A percentile compares a stretch with the other conserved stretches of the same genome.
Conservation (phyloP, 768 basidiomycete genomes). For the Agrocybe praecox region DNA sequence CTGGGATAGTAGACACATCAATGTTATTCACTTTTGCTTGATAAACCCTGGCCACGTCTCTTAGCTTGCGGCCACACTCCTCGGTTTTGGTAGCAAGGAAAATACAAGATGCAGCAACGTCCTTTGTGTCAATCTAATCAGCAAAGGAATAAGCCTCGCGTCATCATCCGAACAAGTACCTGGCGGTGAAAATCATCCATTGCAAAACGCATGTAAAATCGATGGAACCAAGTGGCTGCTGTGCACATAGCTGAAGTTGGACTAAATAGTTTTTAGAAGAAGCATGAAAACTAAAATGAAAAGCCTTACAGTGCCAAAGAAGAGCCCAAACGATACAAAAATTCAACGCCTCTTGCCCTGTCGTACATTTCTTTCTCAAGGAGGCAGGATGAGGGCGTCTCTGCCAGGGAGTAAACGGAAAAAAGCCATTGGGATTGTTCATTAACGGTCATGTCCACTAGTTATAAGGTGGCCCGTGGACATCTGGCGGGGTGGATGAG, state of each 20-base stretch:
- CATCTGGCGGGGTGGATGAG: background rate
- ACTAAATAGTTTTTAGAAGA: constrained; percentile 36
- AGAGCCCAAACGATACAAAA: constrained; percentile 80
- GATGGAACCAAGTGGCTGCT: constrained; percentile 89
- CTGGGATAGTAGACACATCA: constrained; percentile 57
- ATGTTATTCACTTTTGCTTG: constrained; percentile 64
- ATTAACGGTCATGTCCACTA: constrained; percentile 16
- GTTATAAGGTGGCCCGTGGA: background rate
- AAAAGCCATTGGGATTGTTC: constrained; percentile 71
- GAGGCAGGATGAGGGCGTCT: constrained; percentile 61
- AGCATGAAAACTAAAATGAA: constrained; percentile 7
- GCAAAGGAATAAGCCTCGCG: constrained; percentile 5
- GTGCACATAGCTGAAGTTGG: constrained; percentile 84
- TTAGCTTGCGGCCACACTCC: constrained; percentile 83
- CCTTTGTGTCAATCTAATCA: constrained; percentile 45
- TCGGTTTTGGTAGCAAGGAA: constrained; percentile 93
- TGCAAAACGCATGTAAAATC: constrained; percentile 87
- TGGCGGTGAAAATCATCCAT: constrained; percentile 83
- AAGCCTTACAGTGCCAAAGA: constrained; percentile 72
- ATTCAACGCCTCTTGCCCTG: constrained; percentile 81
- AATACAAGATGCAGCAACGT: constrained; percentile 83
- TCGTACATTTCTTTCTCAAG: constrained; percentile 76
- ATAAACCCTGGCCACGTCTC: constrained; percentile 80
- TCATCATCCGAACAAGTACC: constrained; percentile 41
- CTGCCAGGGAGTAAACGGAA: constrained; percentile 54